Base-by-base conservation (phyloP, 1,284 basidiomycete species). In the Trametes hirsuta region DNA sequence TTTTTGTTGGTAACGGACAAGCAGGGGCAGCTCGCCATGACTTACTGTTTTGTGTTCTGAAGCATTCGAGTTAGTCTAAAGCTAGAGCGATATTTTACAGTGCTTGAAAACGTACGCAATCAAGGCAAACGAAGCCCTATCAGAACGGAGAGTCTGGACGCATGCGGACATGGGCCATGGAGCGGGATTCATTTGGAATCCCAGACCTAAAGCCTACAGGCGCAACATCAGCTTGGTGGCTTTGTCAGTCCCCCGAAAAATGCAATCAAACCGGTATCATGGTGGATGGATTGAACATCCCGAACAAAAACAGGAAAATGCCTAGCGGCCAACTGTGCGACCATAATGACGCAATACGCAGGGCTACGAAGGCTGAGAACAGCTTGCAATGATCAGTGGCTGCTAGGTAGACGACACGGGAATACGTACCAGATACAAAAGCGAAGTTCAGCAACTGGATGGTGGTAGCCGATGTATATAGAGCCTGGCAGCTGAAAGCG, bases 271-370 rank as follows among this genome's bases (percentile, higher is more conserved):
- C 47, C 15, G 47, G 53, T 14, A 12, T 39, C 25, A n/a, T 11
- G 5, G 39, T 30, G 6, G 30, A 41, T 3, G 53, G 39, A 25
- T 41, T 55, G 24, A 55, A 21, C 2, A 55, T 6, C 8, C 53
- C 53, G 12, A 48, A 11, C 1, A 48, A 1, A 24, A 55, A 55
- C 4, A 55, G 40, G 14, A 42, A 11, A 24, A n/a, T 21, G 12
- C 46, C 46, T 2, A 55, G 46, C 14, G 25, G 21, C 46, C 46
- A 44, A 14, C 14, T 55, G 47, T 35, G 40, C 10, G 53, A 55
- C 53, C 53, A 55, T 6, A 55, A 25, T 8, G 53, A 37, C 22
- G n/a, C n/a, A 5, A 55, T 48, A 15, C 53, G 46, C 1, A 49
- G 25, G 25, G 53, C 53, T 4, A 48, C 45, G 18, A 55, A 55